Percentiles rank a stretch among this genome's conserved stretches.
These are phyloP conservation scores for Trichoderma sp. DNA, from an alignment of 2,329 filamentous ascomycete species.

Conservation along the genomic window DNA sequence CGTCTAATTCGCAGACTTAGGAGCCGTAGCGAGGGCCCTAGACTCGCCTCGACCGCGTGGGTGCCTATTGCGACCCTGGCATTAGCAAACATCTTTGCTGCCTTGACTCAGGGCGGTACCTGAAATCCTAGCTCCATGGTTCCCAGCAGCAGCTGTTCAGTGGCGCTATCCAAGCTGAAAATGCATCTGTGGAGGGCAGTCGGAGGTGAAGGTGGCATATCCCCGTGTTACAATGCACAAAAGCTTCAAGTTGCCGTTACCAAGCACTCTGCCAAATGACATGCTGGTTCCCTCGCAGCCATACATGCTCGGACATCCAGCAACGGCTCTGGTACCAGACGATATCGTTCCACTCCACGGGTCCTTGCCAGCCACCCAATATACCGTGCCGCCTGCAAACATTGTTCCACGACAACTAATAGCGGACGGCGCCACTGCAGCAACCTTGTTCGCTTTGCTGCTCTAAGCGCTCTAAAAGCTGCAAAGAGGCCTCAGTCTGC, in stretches of 20 bases:
- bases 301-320: background rate
- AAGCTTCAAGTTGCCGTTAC: background rate
- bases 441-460: background rate
- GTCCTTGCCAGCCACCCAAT: background rate
- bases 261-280: background rate
- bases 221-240: background rate
- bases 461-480: background rate
- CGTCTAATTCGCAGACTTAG: background rate
- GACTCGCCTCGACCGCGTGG: background rate
- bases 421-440: background rate
- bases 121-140: background rate
- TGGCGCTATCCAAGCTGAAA: background rate
- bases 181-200: background rate
- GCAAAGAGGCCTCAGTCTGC: background rate
- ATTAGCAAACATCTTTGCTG: background rate
- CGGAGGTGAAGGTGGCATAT: background rate
- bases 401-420: constrained; percentile 8
- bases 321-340: background rate
- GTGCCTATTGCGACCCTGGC: background rate
- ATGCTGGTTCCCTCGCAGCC: background rate
- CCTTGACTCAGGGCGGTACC: background rate
- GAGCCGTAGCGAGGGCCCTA: background rate
- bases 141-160: background rate
- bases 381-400: background rate
- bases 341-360: background rate